These are phyloP conservation scores for Trichopus zeylanicus DNA, from an alignment of 116 monocot genomes.

Conservation along the genomic window DNA sequence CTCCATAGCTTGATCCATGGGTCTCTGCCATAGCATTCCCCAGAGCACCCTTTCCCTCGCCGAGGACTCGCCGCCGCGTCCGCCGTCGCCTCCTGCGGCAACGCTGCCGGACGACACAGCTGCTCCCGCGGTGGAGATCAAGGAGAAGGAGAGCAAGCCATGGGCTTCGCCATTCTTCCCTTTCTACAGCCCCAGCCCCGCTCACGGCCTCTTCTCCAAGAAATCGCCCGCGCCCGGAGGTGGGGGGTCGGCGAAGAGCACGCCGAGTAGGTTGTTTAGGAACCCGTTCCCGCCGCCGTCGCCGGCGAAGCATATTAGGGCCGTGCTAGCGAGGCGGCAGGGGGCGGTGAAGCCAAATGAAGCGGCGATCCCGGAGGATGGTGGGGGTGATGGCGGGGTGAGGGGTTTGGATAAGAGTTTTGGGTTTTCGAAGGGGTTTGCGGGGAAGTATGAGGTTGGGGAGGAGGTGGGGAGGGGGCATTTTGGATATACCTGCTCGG, in stretches of 20 bases:
- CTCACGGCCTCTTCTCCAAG: slow-evolving; percentile 43
- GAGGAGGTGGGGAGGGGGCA: slow-evolving; percentile 71
- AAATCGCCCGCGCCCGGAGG: slow-evolving; percentile 23
- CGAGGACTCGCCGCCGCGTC: neutral
- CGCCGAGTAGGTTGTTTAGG: slow-evolving; percentile 43
- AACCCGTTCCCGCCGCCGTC: slow-evolving; percentile 61
- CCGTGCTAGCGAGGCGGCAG: slow-evolving; percentile 44
- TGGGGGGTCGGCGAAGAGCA: slow-evolving; percentile 20
- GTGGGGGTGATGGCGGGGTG: slow-evolving; percentile 11
- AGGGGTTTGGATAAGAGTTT: slow-evolving; percentile 52
- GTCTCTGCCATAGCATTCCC: neutral
- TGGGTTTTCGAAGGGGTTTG: slow-evolving; percentile 48
- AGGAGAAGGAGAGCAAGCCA: slow-evolving; percentile 17
- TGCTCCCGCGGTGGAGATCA: neutral
- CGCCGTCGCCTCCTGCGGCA: neutral
- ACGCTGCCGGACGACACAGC: neutral
- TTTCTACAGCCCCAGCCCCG: slow-evolving; percentile 70
- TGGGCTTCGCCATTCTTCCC: slow-evolving; percentile 71
- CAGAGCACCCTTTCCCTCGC: neutral
- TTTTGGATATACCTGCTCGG: slow-evolving; percentile 59
- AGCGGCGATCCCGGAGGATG: slow-evolving; percentile 29
- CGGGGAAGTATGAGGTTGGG: slow-evolving; percentile 46
- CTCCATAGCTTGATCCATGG: neutral
- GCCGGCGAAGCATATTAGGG: slow-evolving; percentile 66
- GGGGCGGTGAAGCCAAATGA: slow-evolving; percentile 49